Percentiles rank a stretch among this genome's conserved stretches.
phyloP scores from a whole-genome alignment of 139 green algal species.

The Ettlia oleoabundans region DNA sequence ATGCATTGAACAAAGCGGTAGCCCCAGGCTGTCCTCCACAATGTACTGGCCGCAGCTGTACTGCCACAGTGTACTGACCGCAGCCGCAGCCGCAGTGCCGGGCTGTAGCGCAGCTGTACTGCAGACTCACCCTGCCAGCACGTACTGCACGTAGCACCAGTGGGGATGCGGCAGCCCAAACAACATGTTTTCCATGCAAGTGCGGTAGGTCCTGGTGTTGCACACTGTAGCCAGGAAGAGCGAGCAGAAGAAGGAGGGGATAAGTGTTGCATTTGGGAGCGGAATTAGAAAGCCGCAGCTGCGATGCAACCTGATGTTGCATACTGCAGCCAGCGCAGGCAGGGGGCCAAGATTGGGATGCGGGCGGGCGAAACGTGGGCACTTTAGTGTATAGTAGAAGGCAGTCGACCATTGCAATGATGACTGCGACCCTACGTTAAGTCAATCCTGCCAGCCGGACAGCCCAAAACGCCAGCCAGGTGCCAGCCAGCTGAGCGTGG shows the following conservation, averaged over 20 bases:
- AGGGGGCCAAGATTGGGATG: too few species aligned
- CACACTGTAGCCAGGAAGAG: conserved; percentile 38
- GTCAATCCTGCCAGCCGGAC: not conserved
- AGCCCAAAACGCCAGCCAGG: not conserved
- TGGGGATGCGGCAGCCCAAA: conserved; percentile 61
- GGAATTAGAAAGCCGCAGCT: too few species aligned
- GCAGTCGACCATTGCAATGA: too few species aligned
- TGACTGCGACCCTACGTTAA: too few species aligned
- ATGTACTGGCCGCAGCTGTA: too few species aligned
- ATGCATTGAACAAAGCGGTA: too few species aligned
- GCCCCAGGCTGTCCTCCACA: too few species aligned
- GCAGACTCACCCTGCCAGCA: conserved; percentile 37
- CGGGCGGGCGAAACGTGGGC: too few species aligned
- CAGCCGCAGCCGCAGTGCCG: too few species aligned
- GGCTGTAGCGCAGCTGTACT: not conserved
- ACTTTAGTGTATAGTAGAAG: too few species aligned
- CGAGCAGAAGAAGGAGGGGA: not conserved
- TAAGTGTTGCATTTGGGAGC: too few species aligned
- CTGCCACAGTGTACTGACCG: not conserved
- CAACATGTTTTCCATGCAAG: conserved; percentile 46
- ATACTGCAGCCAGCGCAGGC: too few species aligned
- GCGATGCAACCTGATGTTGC: not conserved
- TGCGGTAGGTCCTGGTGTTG: conserved; percentile 50
- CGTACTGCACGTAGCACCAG: conserved; percentile 64
- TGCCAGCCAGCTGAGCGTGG: not conserved